phyloP scores from a whole-genome alignment of 176 grass and related monocot species.

The Bromus sterilis region DNA sequence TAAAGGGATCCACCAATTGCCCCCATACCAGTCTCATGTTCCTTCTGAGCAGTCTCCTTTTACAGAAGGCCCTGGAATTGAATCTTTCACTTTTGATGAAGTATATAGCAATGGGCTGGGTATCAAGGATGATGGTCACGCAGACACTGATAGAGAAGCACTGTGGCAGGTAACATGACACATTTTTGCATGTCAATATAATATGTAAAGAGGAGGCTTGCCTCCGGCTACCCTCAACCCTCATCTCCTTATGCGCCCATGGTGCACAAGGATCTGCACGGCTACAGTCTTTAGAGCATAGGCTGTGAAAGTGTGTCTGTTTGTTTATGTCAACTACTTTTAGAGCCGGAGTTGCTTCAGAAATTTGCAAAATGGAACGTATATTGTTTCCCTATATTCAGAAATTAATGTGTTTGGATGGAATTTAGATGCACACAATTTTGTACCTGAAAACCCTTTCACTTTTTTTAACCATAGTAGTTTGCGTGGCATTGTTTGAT shows the following conservation, averaged over 20 bases:
- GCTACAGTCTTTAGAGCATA: neutral
- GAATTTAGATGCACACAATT: neutral
- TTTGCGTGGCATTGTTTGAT: neutral
- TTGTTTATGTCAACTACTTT: neutral
- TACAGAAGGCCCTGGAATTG: conserved; percentile 38
- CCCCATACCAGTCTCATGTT: conserved; percentile 28
- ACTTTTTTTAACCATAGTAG: neutral
- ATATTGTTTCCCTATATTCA: neutral
- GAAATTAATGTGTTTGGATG: neutral
- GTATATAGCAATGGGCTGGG: conserved; percentile 39
- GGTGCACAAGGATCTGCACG: neutral
- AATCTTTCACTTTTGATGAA: conserved; percentile 55
- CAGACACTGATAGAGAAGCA: conserved; percentile 32
- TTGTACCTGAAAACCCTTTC: neutral
- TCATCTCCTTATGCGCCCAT: neutral
- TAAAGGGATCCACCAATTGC: conserved; percentile 27
- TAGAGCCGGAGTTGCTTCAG: neutral
- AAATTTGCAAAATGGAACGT: neutral
- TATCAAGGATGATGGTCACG: conserved; percentile 33
- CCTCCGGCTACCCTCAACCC: neutral
- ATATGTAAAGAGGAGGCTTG: neutral
- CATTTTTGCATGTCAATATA: conserved; percentile 11
- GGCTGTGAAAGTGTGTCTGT: neutral
- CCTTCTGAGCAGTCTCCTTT: conserved; percentile 32
- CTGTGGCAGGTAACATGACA: conserved; percentile 54